Evolutionary conservation across 108 stramenopile species (phyloP), one percentile per base, ranked within the genome.

Genomic region (Cyclotella distinguenda): DNA sequence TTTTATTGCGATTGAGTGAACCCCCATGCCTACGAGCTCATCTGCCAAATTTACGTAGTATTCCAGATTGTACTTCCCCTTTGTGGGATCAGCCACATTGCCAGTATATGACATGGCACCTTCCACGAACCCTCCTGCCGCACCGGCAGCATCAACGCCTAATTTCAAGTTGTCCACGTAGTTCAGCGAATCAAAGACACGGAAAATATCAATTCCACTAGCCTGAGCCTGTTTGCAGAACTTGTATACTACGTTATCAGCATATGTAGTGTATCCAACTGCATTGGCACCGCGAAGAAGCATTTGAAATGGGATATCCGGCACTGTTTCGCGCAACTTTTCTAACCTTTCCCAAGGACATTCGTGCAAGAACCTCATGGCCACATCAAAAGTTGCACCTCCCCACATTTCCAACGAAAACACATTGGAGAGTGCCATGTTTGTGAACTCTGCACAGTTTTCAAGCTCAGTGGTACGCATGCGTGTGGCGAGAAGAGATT

Each of bases 361-460:
- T 64, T 94, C 90, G 44, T 86, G 59, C 56, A 89, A 53, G 74
- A 91, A 94, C n/a, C 93, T 68, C 90, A 94, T 89, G 43, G 86
- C 77, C 15, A 94, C 92, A 77, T 98, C 98, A 33, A 97, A 98
- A 31, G 98, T 98, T 13, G 98, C 98, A 35, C 95, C 97, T 38
- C 97, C 97, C 97, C 97, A 98, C 84, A 81, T 88, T 74, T 98
- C 97, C 4, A 98, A 64, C 10, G 84, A 86, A 70, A 90, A 98
- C 25, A 92, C 92, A 60, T 91, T 84, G 64, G 66, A 45, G 16
- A 90, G 64, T 9, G 81, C 89, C 10, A 44, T 55, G 68, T 84
- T 84, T 49, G 93, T 95, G 44, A 89, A 82, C 21, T 78, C 90
- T 25, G 91, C 92, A 38, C 88, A 88, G 40, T 86, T 81, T 61